A percentile compares a stretch with the other conserved stretches of the same genome.
phyloP scores from a whole-genome alignment of 257 asterid genomes.

The Mitragyna speciosa region DNA sequence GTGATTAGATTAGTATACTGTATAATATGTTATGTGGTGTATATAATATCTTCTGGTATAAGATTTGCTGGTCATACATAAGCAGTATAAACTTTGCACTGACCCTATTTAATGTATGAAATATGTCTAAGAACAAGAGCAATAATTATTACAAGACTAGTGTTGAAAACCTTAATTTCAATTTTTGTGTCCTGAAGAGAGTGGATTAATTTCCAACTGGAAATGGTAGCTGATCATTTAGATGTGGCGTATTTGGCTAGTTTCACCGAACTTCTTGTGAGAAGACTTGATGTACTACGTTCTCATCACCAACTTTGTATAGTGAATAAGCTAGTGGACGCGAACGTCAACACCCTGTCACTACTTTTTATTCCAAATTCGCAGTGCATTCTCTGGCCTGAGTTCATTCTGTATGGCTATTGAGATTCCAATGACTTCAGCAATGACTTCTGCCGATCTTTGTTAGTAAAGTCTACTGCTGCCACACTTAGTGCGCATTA shows the following conservation, averaged over 20 bases:
- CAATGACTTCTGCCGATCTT: constrained; percentile 26
- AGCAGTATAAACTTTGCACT: too few relatives aligned
- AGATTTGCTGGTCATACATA: too few relatives aligned
- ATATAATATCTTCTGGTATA: too few relatives aligned
- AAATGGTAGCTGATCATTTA: too few relatives aligned
- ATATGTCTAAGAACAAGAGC: too few relatives aligned
- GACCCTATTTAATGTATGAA: too few relatives aligned
- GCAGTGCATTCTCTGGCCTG: constrained; percentile 11
- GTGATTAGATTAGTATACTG: too few relatives aligned
- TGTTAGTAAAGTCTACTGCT: not conserved
- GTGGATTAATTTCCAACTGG: too few relatives aligned
- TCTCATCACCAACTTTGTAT: not conserved
- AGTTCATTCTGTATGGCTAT: not conserved
- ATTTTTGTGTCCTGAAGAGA: too few relatives aligned
- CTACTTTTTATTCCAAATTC: constrained; percentile 13
- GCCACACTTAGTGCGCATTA: constrained; percentile 14
- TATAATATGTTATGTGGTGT: too few relatives aligned
- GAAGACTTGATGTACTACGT: not conserved
- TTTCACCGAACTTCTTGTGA: not conserved
- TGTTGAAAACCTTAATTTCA: too few relatives aligned
- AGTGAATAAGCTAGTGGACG: not conserved
- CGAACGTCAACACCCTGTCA: not conserved
- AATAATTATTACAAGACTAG: too few relatives aligned
- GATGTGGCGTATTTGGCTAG: not conserved
- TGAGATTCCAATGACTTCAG: constrained; percentile 30